Evolutionary conservation across 2,329 filamentous ascomycete genomes (phyloP).

Genomic region (Didymella pinodella): DNA sequence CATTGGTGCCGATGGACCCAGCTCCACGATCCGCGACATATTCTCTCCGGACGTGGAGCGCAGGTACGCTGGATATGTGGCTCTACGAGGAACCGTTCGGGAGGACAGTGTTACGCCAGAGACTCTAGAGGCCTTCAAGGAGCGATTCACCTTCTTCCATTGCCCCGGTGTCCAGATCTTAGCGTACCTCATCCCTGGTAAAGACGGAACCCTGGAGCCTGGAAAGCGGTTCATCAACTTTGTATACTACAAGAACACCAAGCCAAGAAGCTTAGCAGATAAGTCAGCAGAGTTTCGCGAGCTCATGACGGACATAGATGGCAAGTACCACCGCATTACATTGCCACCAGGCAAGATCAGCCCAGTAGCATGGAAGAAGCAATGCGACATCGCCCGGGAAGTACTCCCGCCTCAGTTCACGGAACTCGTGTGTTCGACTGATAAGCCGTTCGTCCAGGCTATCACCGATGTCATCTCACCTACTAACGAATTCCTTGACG

Average conservation of each 20-base stretch:
- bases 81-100: conserved; percentile 43
- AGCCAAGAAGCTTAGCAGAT: conserved; percentile 38
- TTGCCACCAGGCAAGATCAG: conserved; percentile 54
- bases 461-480: conserved; percentile 55
- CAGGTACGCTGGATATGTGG: conserved; percentile 46
- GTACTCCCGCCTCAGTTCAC: conserved; percentile 53
- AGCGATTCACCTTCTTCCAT: conserved; percentile 55
- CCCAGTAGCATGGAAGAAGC: conserved; percentile 51
- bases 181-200: conserved; percentile 57
- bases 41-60: conserved; percentile 32
- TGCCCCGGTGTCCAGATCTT: conserved; percentile 49
- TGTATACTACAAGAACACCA: conserved; percentile 58
- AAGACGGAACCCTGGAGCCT: conserved; percentile 49
- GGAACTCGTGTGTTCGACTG: conserved; percentile 53
- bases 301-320: conserved; percentile 56
- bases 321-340: conserved; percentile 53
- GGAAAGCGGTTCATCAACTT: conserved; percentile 58
- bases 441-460: conserved; percentile 56
- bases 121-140: conserved; percentile 41
- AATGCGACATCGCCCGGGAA: conserved; percentile 44
- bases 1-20: conserved; percentile 45
- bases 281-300: conserved; percentile 51
- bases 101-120: conserved; percentile 33
- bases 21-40: conserved; percentile 38
- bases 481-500: conserved; percentile 51